Evolutionary conservation across 2,329 filamentous ascomycete species (phyloP).

Genomic region (Escovopsis sp.): DNA sequence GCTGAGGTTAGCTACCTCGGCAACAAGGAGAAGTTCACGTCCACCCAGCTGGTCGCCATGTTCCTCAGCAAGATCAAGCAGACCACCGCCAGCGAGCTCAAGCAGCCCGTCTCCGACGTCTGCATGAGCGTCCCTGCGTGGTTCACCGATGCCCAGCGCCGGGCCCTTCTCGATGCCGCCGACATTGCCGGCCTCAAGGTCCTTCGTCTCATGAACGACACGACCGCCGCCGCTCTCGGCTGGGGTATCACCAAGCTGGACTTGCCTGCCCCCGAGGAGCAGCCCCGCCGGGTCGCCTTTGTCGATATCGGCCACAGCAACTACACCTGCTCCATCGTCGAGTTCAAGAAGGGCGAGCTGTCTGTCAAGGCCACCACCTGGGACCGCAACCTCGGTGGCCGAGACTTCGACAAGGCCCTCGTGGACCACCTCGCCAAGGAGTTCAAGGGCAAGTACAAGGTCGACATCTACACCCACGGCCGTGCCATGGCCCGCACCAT

Average conservation of each 20-base stretch:
- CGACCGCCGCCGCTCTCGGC: constrained; percentile 85
- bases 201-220: constrained; percentile 93
- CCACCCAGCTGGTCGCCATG: constrained; percentile 88
- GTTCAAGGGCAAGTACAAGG: constrained; percentile 96
- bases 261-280: constrained; percentile 76
- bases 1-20: constrained; percentile 87
- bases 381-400: constrained; percentile 93
- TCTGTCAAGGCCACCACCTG: constrained; percentile 83
- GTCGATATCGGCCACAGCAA: constrained; percentile 94
- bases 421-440: constrained; percentile 90
- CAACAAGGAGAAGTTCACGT: constrained; percentile 91
- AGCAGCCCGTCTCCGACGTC: constrained; percentile 79
- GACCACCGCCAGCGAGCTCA: constrained; percentile 75
- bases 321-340: constrained; percentile 86
- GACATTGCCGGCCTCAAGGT: constrained; percentile 90
- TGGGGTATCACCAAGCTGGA: constrained; percentile 98
- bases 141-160: constrained; percentile 92
- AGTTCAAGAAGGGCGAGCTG: constrained; percentile 95
- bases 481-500: constrained; percentile 82
- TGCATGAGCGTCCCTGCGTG: constrained; percentile 90
- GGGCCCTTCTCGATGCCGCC: constrained; percentile 75
- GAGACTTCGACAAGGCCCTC: constrained; percentile 90
- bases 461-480: constrained; percentile 80
- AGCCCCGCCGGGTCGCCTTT: constrained; percentile 79
- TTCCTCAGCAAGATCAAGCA: constrained; percentile 89